Evolutionary conservation across 2,329 filamentous ascomycete genomes (phyloP).

Genomic region (Monosporascus ibericus): DNA sequence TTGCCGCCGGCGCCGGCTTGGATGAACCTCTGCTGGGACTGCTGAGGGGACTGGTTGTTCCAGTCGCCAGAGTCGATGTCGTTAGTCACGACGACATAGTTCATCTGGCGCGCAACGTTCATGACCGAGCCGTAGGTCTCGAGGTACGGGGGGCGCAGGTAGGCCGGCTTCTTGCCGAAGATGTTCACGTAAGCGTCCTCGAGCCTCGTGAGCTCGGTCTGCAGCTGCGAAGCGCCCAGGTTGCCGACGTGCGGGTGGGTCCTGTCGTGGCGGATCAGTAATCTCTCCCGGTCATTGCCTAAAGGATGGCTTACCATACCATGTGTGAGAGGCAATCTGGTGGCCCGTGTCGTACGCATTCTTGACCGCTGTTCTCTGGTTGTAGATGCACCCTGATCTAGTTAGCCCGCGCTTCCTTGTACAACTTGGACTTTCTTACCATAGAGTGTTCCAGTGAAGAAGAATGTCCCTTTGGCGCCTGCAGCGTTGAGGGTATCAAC

Average conservation of each 20-base stretch:
- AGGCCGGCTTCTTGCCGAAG: conserved; percentile 41
- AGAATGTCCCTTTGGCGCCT: conserved; percentile 48
- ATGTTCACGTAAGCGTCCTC: conserved; percentile 47
- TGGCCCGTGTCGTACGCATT: conserved; percentile 45
- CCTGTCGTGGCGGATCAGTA: conserved; percentile 17
- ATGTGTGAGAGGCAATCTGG: conserved; percentile 49
- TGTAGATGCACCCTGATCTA: conserved; percentile 37
- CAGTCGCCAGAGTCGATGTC: conserved; percentile 59
- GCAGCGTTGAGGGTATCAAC: conserved; percentile 44
- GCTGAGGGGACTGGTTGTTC: conserved; percentile 43
- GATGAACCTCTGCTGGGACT: conserved; percentile 48
- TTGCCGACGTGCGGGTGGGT: conserved; percentile 40
- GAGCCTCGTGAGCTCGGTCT: conserved; percentile 41
- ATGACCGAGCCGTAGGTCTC: conserved; percentile 39
- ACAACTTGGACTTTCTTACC: conserved; percentile 16
- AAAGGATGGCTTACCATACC: conserved; percentile 22
- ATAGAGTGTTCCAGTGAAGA: conserved; percentile 45
- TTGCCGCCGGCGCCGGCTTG: conserved; percentile 34
- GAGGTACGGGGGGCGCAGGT: conserved; percentile 45
- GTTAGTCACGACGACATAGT: conserved; percentile 56
- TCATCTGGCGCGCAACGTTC: conserved; percentile 36
- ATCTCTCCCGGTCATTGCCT: neutral
- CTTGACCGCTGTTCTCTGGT: conserved; percentile 45
- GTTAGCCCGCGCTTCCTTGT: conserved; percentile 2
- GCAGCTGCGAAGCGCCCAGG: conserved; percentile 32